Conservation (phyloP, 805 yeast genomes). For the Barnettozyma salicaria region DNA sequence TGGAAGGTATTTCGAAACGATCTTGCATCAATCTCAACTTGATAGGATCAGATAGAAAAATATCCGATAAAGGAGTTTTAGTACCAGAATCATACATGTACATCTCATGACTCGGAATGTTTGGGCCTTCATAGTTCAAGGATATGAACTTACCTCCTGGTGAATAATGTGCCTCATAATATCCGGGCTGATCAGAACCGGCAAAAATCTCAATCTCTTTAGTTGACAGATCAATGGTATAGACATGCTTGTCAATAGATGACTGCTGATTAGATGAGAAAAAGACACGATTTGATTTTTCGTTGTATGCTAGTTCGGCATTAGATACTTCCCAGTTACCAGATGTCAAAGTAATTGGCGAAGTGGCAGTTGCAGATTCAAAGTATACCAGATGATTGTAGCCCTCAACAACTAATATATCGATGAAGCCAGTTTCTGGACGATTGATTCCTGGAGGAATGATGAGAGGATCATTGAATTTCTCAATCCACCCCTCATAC, state of each 20-base stretch:
- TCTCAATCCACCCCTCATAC: constrained; percentile 72
- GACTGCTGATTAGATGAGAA: constrained; percentile 70
- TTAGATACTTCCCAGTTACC: constrained; percentile 88
- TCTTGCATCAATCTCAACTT: constrained; percentile 10
- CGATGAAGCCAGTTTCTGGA: constrained; percentile 62
- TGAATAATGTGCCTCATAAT: constrained; percentile 64
- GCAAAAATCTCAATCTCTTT: constrained; percentile 39
- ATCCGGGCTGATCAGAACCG: constrained; percentile 49
- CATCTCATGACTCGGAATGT: constrained; percentile 67
- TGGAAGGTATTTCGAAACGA: constrained; percentile 50
- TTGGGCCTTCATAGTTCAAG: constrained; percentile 67
- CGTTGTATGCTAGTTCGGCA: constrained; percentile 56
- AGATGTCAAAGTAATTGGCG: constrained; percentile 52
- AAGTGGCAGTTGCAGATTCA: constrained; percentile 50
- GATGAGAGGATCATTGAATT: constrained; percentile 50
- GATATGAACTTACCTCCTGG: constrained; percentile 64
- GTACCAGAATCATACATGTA: constrained; percentile 43
- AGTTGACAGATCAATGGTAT: constrained; percentile 21
- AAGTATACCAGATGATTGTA: constrained; percentile 77
- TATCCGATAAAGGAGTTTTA: background rate
- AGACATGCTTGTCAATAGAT: constrained; percentile 21
- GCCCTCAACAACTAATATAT: constrained; percentile 60
- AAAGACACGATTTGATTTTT: constrained; percentile 39
- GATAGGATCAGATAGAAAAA: constrained; percentile 10
- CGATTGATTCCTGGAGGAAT: constrained; percentile 44